phyloP scores from a whole-genome alignment of 352 stramenopile species.

The Albugo candida region DNA sequence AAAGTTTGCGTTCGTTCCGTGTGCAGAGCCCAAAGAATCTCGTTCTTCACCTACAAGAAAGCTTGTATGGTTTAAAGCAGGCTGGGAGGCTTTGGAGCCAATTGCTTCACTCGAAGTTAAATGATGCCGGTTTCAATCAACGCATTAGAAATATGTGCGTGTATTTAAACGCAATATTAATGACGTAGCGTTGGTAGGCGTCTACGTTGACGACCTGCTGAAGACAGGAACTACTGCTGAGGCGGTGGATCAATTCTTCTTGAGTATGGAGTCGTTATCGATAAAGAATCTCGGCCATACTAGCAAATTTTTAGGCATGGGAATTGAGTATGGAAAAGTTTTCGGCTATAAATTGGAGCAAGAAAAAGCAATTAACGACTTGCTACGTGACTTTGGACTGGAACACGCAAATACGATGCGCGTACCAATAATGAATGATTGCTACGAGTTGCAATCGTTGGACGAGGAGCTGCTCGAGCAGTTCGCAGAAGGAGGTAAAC shows the following conservation, averaged over 20 bases:
- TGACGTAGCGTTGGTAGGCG: neutral
- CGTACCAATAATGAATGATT: conserved; percentile 4
- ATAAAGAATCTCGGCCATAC: neutral
- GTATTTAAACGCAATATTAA: neutral
- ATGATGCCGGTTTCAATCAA: neutral
- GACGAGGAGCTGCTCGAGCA: conserved; percentile 2
- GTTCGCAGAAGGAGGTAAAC: neutral
- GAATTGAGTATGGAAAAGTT: conserved; percentile 1
- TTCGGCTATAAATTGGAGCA: conserved; percentile 9
- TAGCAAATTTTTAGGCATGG: neutral
- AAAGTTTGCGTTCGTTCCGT: too few relatives aligned
- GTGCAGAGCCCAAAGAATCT: neutral
- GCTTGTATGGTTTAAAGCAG: conserved; percentile 4
- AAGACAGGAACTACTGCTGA: neutral
- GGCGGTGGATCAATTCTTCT: neutral
- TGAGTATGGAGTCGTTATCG: neutral
- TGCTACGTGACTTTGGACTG: too few relatives aligned
- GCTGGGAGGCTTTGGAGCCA: conserved; percentile 2
- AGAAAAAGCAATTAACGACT: conserved; percentile 3
- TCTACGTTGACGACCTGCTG: neutral
- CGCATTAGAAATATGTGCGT: neutral
- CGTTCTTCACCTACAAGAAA: conserved; percentile 3
- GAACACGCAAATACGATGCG: conserved; percentile 7
- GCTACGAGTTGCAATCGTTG: conserved; percentile 5
- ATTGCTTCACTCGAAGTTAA: neutral